phyloP scores from a whole-genome alignment of 1,284 basidiomycete species.

The Fomitopsis betulina region DNA sequence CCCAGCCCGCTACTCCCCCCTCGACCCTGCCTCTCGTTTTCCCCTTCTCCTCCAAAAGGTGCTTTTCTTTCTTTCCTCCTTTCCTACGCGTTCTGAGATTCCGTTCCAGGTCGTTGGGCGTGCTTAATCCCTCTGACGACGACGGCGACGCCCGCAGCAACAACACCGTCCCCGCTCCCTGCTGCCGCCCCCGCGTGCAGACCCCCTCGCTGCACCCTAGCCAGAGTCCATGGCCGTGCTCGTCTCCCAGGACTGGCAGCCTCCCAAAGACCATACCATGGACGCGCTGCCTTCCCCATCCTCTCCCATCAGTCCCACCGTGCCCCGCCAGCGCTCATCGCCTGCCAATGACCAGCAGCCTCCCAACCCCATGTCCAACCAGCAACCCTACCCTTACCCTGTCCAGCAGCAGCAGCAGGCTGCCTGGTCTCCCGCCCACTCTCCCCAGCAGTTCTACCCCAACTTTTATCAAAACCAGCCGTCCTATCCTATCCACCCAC shows the following conservation, averaged over 20 bases:
- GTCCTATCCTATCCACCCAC: conserved; percentile 38
- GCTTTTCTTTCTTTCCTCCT: neutral
- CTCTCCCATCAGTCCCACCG: conserved; percentile 30
- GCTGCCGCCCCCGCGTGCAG: conserved; percentile 11
- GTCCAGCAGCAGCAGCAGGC: conserved; percentile 41
- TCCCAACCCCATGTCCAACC: conserved; percentile 25
- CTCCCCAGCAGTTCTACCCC: conserved; percentile 66
- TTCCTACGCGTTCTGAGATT: neutral
- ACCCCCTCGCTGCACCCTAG: neutral
- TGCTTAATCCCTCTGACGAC: conserved; percentile 2
- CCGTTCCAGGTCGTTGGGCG: neutral
- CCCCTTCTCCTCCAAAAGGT: conserved; percentile 2
- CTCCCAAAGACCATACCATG: conserved; percentile 57
- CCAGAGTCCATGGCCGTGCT: conserved; percentile 69
- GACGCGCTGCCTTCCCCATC: conserved; percentile 44
- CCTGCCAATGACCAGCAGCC: conserved; percentile 45
- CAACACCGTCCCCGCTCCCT: conserved; percentile 3
- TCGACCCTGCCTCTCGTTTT: neutral
- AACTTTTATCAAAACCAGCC: conserved; percentile 69
- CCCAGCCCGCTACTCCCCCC: neutral
- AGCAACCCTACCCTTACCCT: conserved; percentile 37
- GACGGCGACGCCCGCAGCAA: conserved; percentile 3
- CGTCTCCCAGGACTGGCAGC: conserved; percentile 67
- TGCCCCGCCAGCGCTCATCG: conserved; percentile 50
- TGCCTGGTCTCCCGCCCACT: conserved; percentile 58